phyloP scores from a whole-genome alignment of 2,329 filamentous ascomycete genomes.

The Ophiostoma piceae region DNA sequence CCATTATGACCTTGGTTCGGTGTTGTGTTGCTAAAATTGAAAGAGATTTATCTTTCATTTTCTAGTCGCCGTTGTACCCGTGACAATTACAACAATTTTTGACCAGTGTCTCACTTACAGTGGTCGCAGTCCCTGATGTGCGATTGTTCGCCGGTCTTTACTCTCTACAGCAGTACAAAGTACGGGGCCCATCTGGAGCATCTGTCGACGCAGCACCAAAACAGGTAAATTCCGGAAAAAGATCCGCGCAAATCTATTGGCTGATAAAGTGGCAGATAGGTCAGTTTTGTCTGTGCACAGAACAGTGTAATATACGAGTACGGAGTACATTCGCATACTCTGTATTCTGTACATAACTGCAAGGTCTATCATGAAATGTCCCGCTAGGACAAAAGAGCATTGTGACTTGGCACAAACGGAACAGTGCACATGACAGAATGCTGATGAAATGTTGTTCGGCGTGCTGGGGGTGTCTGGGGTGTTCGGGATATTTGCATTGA shows the following conservation, averaged over 20 bases:
- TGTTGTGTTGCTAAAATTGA: not conserved
- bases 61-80: too few relatives aligned
- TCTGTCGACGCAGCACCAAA: not conserved
- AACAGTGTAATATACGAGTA: too few relatives aligned
- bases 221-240: slow-evolving; percentile 1
- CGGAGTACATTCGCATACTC: not conserved
- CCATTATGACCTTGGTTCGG: not conserved
- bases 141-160: not conserved
- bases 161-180: not conserved
- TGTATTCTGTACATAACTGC: too few relatives aligned
- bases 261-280: not conserved
- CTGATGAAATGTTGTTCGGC: not conserved
- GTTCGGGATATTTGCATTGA: not conserved
- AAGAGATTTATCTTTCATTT: not conserved
- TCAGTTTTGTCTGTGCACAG: not conserved
- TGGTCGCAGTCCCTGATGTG: not conserved
- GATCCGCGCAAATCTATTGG: not conserved
- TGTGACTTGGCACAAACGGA: not conserved
- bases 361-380: not conserved
- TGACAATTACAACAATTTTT: not conserved
- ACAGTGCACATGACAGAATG: slow-evolving; percentile 3
- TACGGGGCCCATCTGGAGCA: not conserved
- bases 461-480: not conserved
- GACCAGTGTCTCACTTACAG: not conserved
- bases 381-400: not conserved